Evolutionary conservation across 2,329 filamentous ascomycete genomes (phyloP).

Genomic region (Sporothrix globosa): DNA sequence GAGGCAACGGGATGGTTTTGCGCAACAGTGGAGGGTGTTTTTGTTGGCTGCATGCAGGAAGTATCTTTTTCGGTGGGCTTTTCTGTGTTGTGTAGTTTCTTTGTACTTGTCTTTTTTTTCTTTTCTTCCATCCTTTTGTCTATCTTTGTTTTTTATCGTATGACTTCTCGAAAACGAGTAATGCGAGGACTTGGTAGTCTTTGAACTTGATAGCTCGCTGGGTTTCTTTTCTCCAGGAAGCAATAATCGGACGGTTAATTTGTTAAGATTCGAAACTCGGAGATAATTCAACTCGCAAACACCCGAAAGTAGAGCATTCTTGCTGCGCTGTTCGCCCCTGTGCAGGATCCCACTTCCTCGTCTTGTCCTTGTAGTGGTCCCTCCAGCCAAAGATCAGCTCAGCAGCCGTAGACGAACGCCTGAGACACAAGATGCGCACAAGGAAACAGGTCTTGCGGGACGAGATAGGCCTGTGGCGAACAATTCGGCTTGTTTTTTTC

Average conservation of each 20-base stretch:
- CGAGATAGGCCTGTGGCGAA: not conserved
- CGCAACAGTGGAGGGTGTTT: not conserved
- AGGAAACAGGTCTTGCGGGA: too few species aligned
- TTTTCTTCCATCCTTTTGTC: not conserved
- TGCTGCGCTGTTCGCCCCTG: not conserved
- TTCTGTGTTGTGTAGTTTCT: not conserved
- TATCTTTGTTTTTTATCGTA: not conserved
- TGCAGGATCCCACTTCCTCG: not conserved
- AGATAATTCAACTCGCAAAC: too few species aligned
- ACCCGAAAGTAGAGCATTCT: not conserved
- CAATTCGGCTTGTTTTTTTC: not conserved
- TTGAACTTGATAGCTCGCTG: not conserved
- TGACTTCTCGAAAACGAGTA: not conserved
- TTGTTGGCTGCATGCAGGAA: not conserved
- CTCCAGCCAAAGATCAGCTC: not conserved
- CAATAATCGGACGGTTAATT: too few species aligned
- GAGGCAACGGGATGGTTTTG: not conserved
- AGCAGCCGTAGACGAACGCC: slow-evolving; percentile 3
- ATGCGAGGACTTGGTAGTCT: not conserved
- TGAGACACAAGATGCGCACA: not conserved
- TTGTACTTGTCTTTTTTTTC: not conserved
- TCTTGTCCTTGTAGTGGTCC: slow-evolving; percentile 9
- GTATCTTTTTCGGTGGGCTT: not conserved
- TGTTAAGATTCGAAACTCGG: too few species aligned
- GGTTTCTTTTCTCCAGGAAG: not conserved